Conservation (phyloP, 257 asterid genomes). For the Nicotiana knightiana region DNA sequence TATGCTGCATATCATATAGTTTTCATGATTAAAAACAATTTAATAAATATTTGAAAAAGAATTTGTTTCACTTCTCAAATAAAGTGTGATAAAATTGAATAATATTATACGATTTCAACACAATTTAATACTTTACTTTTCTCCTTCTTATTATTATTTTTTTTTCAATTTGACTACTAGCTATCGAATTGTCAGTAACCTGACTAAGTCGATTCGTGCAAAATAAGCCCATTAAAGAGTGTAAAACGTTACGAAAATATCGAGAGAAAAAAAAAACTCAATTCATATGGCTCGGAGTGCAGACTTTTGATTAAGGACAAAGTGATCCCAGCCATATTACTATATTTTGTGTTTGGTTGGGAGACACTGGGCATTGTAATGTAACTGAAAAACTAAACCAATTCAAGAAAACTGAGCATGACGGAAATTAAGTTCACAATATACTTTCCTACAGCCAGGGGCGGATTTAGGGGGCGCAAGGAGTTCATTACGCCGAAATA, state of each 20-base stretch:
- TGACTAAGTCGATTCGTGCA: too few species aligned
- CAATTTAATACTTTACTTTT: not conserved
- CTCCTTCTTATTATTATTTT: not conserved
- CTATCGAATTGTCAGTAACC: too few species aligned
- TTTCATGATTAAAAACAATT: too few species aligned
- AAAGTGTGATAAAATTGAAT: not conserved
- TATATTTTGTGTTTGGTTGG: not conserved
- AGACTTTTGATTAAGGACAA: not conserved
- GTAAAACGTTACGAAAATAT: not conserved
- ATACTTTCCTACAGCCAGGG: not conserved
- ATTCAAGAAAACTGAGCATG: not conserved
- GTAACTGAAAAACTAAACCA: not conserved
- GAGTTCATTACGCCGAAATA: too few species aligned
- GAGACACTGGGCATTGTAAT: not conserved
- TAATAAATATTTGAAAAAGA: too few species aligned
- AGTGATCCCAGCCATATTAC: not conserved
- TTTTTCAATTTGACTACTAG: too few species aligned
- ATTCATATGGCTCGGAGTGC: not conserved
- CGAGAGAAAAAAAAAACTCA: not conserved
- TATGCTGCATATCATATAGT: too few species aligned
- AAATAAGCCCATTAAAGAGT: not conserved
- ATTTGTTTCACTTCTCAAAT: not conserved
- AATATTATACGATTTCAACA: not conserved
- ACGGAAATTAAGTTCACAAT: not conserved
- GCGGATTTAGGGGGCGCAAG: too few species aligned